Evolutionary conservation across 2,329 filamentous ascomycete genomes (phyloP), one percentile per base, ranked within the genome.

Genomic region (Microdochium bolleyi): DNA sequence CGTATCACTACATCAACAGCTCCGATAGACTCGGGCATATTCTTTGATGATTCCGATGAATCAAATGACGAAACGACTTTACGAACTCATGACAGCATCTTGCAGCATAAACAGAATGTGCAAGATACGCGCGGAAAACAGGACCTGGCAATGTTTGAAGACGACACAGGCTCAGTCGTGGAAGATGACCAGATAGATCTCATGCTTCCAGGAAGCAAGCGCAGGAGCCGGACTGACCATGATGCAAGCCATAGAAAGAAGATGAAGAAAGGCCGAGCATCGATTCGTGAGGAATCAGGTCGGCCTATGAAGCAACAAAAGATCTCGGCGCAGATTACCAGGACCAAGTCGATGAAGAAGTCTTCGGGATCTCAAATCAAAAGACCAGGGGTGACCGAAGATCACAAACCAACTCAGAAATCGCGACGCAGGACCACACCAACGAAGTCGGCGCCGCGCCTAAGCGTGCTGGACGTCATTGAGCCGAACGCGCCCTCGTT

Each of bases 401-500:
- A 49, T 48, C 55, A 55, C 50, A 48, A 55, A 19, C 16, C 22
- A 46, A 49, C 22, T 46, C 24, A 55, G 32, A 25, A 48, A 37
- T 48, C 32, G 50, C 32, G 41, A 46, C 41, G 19, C 4, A 22
- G 7, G 10, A 24, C 16, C 9, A 7, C 41, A 19, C 8, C 16
- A 46, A 13, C 41, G 9, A 46, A 46, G 41, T 11, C 41, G 7
- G n/a, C 76, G n/a, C 79, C 79, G 3, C 66, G 64, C 21, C 70
- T 86, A 21, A 78, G 83, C 57, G 84, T 86, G 52, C 62, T 85
- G n/a, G 83, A 86, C 63, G 75, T 83, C 22, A 70, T 78, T 48
- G 75, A 78, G 55, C 62, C 70, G 2, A 60, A 71, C 53, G 78
- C 80, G 1, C 83, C 83, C 1, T 66, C 63, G 2, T 86, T 86